These are phyloP conservation scores for Seiridium cupressi DNA, from an alignment of 2,329 filamentous ascomycete genomes.

Conservation along the genomic window DNA sequence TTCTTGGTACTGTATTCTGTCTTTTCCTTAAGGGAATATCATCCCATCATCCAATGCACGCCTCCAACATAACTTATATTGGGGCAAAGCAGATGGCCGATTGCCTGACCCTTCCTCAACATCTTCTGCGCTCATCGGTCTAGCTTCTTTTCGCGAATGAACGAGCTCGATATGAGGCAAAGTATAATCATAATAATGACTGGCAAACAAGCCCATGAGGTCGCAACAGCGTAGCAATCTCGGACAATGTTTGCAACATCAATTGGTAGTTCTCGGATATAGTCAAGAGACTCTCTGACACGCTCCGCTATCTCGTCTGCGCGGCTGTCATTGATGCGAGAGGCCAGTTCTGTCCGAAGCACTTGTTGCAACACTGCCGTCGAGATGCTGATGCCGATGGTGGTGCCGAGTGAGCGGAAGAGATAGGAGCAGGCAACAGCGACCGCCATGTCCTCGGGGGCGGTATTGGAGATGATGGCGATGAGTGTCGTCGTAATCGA, in stretches of 20 bases:
- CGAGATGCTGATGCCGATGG: slow-evolving; percentile 69
- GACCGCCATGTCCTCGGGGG: slow-evolving; percentile 67
- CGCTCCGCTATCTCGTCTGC: slow-evolving; percentile 65
- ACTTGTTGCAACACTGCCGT: slow-evolving; percentile 71
- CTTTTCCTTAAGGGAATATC: too few species aligned
- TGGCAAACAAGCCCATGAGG: slow-evolving; percentile 38
- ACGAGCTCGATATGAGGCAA: slow-evolving; percentile 41
- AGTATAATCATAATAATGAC: slow-evolving; percentile 32
- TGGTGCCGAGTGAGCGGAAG: slow-evolving; percentile 77
- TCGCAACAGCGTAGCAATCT: slow-evolving; percentile 59
- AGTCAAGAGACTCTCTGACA: slow-evolving; percentile 69
- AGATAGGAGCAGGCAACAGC: slow-evolving; percentile 79
- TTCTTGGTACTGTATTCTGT: too few species aligned
- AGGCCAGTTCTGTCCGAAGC: slow-evolving; percentile 55
- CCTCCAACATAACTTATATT: too few species aligned
- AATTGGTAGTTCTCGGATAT: slow-evolving; percentile 63
- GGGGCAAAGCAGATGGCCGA: too few species aligned
- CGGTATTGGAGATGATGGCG: slow-evolving; percentile 68
- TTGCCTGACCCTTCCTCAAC: too few species aligned
- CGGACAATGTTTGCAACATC: slow-evolving; percentile 57
- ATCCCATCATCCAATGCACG: too few species aligned
- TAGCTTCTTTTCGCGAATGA: slow-evolving; percentile 57
- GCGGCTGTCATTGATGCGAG: slow-evolving; percentile 53
- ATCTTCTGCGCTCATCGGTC: slow-evolving; percentile 21
- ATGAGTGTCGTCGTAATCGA: slow-evolving; percentile 72